Percentiles rank a stretch among this genome's conserved stretches.
These are phyloP conservation scores for Coccomyxa sp. DNA, from an alignment of 139 green algal species.

Conservation along the genomic window DNA sequence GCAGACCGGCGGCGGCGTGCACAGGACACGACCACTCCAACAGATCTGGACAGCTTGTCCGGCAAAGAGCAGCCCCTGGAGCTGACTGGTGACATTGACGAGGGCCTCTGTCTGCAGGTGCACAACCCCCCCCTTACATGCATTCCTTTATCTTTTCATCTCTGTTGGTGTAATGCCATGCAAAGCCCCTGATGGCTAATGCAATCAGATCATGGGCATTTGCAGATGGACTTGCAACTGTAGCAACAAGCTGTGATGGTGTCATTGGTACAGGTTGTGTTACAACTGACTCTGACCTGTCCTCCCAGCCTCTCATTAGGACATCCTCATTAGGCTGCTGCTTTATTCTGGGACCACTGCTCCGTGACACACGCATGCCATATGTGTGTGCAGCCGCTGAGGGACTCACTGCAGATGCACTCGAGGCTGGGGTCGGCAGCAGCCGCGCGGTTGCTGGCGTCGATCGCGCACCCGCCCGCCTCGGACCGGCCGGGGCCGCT, in stretches of 20 bases:
- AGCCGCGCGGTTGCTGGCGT: neutral
- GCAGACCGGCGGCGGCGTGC: neutral
- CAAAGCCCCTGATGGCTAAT: neutral
- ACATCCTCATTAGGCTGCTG: neutral
- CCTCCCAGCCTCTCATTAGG: neutral
- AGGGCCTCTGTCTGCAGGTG: neutral
- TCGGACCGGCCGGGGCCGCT: neutral
- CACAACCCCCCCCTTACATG: neutral
- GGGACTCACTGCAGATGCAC: neutral
- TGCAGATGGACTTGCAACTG: neutral
- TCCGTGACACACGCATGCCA: neutral
- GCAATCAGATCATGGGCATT: neutral
- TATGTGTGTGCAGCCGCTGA: neutral
- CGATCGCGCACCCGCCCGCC: too few relatives aligned
- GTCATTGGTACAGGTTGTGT: too few relatives aligned
- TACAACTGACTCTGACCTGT: neutral
- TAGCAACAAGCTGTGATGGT: neutral
- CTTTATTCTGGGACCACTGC: neutral
- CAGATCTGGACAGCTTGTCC: neutral
- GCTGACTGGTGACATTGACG: neutral
- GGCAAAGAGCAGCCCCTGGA: neutral
- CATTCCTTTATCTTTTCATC: neutral
- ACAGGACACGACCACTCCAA: neutral
- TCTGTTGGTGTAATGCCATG: neutral
- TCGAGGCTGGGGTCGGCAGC: neutral